phyloP scores from a whole-genome alignment of 1,139 yeast genomes.

The Cylindricascospora bacillispora region DNA sequence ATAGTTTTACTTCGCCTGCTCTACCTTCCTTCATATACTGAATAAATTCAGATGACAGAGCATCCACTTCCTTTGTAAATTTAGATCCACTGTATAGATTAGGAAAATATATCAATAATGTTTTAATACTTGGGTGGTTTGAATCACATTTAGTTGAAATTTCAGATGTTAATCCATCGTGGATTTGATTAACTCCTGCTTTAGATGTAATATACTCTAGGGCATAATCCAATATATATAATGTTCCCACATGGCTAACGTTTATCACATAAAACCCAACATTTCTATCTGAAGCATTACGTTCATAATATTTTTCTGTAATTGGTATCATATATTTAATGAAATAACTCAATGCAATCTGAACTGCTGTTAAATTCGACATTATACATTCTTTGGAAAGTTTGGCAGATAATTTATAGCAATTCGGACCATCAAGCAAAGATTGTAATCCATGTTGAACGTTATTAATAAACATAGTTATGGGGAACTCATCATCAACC shows the following conservation, averaged over 20 bases:
- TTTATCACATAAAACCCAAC: conserved; percentile 11
- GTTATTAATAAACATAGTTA: conserved; percentile 15
- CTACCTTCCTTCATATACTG: no score
- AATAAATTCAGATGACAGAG: no score
- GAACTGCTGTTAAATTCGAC: conserved; percentile 13
- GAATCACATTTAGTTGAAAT: conserved; percentile 1
- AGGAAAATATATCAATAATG: conserved; percentile 9
- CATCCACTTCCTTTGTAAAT: conserved; percentile 2
- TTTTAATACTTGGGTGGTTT: conserved; percentile 5
- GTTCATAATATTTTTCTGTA: conserved; percentile 1
- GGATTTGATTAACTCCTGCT: conserved; percentile 17
- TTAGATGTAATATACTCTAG: conserved; percentile 11
- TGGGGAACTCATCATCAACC: no score
- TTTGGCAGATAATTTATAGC: conserved; percentile 5
- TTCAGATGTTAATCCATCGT: conserved; percentile 18
- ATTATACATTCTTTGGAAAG: conserved; percentile 6
- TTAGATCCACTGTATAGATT: background rate
- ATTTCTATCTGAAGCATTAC: no score
- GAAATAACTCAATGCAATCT: conserved; percentile 14
- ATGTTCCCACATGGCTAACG: conserved; percentile 7
- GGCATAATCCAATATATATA: conserved; percentile 6
- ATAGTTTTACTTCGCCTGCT: no score
- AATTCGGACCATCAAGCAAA: no score
- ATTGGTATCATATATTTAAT: conserved; percentile 10
- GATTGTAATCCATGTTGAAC: conserved; percentile 12